Evolutionary conservation across 2,329 filamentous ascomycete genomes (phyloP), one percentile per base, ranked within the genome.

Genomic region (Fusarium verrucosum): DNA sequence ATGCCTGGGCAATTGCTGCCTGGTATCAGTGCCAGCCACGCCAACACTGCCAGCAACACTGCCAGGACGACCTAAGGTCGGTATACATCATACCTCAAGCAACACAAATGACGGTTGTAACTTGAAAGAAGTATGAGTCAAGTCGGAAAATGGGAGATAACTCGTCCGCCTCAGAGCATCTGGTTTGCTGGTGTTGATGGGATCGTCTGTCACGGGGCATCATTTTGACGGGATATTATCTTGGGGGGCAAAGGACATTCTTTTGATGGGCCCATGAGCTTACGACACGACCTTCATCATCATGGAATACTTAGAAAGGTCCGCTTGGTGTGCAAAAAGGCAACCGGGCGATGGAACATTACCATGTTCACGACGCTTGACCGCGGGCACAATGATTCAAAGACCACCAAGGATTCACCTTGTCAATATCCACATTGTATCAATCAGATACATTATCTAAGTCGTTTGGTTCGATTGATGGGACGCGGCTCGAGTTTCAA

Each of bases 281-380:
- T 22, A 62, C 42, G 47, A 25, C 49, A 61, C 32, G 20, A n/a
- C 19, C 35, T 9, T 36, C 17, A 26, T 54, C 38, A 58, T 57
- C 35, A 22, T 32, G 26, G 16, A 13, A 16, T 23, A 37, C 26
- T 37, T 25, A 14, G 13, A 23, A 33, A 28, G 13, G 30, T 43
- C 16, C 32, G 58, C 57, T 13, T 42, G 41, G 58, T 61, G 26
- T 49, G 58, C 45, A 38, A 44, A 33, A 32, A 62, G 49, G 42
- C 58, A 50, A 47, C 40, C 6, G 13, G n/a, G n/a, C n/a, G n/a
- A n/a, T n/a, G n/a, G n/a, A n/a, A n/a, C n/a, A n/a, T n/a, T n/a
- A n/a, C n/a, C n/a, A n/a, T n/a, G n/a, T n/a, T n/a, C 45, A 23
- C 23, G 33, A 10, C n/a, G n/a, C 19, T 49, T 40, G 16, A 9